phyloP scores from a whole-genome alignment of 2,329 filamentous ascomycete genomes.

The Cladosporium sp. region DNA sequence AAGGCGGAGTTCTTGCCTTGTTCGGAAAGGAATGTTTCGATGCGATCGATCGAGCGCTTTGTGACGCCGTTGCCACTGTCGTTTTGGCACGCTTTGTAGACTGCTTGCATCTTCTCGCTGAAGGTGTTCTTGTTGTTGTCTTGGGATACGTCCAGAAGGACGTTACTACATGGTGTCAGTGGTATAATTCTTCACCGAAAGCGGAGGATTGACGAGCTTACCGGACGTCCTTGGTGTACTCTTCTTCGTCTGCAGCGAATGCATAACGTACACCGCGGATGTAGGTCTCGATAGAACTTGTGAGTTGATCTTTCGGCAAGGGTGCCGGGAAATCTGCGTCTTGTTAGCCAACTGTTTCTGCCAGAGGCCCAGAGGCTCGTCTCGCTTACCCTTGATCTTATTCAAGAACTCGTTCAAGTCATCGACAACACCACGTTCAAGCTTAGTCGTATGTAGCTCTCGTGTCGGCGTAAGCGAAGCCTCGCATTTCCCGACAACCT shows the following conservation, averaged over 20 bases:
- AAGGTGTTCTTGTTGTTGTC: constrained; percentile 24
- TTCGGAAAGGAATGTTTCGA: background rate
- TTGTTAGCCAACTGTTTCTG: too few species aligned
- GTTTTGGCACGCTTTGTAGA: constrained; percentile 25
- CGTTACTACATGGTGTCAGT: constrained; percentile 5
- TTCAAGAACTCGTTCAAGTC: constrained; percentile 6
- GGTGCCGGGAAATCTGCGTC: background rate
- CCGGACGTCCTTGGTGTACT: background rate
- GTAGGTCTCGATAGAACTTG: background rate
- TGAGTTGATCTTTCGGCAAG: background rate
- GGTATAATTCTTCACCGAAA: too few species aligned
- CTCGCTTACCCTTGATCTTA: background rate
- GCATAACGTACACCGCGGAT: background rate
- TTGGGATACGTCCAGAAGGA: constrained; percentile 23
- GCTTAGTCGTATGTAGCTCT: background rate
- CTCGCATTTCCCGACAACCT: constrained; percentile 7
- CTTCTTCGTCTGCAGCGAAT: background rate
- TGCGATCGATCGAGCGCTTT: constrained; percentile 5
- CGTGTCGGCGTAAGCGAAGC: background rate
- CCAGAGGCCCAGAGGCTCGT: too few species aligned
- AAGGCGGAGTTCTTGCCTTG: background rate
- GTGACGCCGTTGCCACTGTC: constrained; percentile 17
- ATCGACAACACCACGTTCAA: constrained; percentile 5
- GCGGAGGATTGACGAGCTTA: too few species aligned
- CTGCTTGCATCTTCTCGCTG: constrained; percentile 19